A percentile compares a stretch with the other conserved stretches of the same genome.
These are phyloP conservation scores for Samsoniella hepiali DNA, from an alignment of 2,329 filamentous ascomycete species.

Conservation along the genomic window DNA sequence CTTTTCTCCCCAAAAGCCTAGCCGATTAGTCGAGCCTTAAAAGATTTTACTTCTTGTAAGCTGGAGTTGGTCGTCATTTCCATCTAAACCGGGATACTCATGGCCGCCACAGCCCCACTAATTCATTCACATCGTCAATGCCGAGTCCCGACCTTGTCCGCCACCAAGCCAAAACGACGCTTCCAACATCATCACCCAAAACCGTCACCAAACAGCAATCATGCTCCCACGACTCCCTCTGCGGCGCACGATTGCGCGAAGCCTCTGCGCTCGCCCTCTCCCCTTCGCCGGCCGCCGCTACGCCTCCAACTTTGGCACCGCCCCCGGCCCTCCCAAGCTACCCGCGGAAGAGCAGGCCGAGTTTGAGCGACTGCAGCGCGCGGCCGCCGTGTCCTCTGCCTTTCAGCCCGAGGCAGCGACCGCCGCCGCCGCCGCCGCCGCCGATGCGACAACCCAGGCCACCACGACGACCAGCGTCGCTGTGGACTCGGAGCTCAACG, in stretches of 20 bases:
- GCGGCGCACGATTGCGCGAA: conserved; percentile 23
- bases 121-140: not conserved
- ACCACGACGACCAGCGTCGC: conserved; percentile 35
- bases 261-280: conserved; percentile 10
- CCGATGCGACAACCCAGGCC: conserved; percentile 29
- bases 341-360: conserved; percentile 86
- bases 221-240: conserved; percentile 14
- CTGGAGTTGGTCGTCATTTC: too few relatives aligned
- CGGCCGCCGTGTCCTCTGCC: conserved; percentile 45
- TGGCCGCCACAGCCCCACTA: not conserved
- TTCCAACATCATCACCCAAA: not conserved
- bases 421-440: conserved; percentile 21
- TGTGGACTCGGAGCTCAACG: conserved; percentile 38
- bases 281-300: conserved; percentile 26
- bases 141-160: not conserved
- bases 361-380: conserved; percentile 80
- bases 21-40: too few relatives aligned
- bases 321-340: conserved; percentile 75
- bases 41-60: too few relatives aligned
- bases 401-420: conserved; percentile 34
- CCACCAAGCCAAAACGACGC: not conserved
- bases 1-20: too few relatives aligned
- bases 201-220: not conserved
- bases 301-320: conserved; percentile 43
- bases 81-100: not conserved